phyloP scores from a whole-genome alignment of 1,284 basidiomycete genomes.

The Heterobasidion occidentale region DNA sequence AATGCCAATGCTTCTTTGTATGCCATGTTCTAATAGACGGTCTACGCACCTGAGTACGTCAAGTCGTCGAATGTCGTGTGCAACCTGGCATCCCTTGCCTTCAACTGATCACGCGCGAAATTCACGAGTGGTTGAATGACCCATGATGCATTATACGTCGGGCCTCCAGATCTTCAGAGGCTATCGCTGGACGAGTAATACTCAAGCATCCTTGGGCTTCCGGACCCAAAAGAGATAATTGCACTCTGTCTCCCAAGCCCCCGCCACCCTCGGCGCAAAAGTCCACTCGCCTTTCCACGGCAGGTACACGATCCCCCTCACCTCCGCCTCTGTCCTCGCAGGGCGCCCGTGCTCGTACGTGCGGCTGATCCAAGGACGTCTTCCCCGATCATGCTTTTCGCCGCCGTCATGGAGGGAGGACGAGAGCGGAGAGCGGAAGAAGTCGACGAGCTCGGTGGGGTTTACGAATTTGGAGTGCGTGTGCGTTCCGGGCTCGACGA shows the following conservation, averaged over 20 bases:
- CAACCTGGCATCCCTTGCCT: no score
- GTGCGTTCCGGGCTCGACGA: constrained; percentile 89
- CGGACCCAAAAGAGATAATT: constrained; percentile 82
- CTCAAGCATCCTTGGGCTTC: constrained; percentile 32
- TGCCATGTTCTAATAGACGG: no score
- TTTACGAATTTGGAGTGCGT: constrained; percentile 89
- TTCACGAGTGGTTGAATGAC: no score
- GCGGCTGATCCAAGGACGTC: constrained; percentile 35
- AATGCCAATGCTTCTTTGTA: no score
- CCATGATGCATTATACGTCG: no score
- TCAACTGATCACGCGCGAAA: no score
- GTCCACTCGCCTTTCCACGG: constrained; percentile 73
- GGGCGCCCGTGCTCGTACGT: constrained; percentile 35
- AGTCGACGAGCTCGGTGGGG: constrained; percentile 80
- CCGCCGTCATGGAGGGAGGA: not conserved
- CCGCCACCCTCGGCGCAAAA: constrained; percentile 49
- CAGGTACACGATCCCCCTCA: constrained; percentile 77
- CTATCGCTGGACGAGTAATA: no score
- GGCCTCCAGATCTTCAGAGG: no score
- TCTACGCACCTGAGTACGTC: no score
- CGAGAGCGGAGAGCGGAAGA: constrained; percentile 45
- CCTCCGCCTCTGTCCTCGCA: constrained; percentile 65
- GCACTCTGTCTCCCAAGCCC: constrained; percentile 56
- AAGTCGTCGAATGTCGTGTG: no score
- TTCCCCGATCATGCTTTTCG: not conserved